Base-by-base conservation (phyloP, 768 basidiomycete genomes). In the Hericium alpestre region DNA sequence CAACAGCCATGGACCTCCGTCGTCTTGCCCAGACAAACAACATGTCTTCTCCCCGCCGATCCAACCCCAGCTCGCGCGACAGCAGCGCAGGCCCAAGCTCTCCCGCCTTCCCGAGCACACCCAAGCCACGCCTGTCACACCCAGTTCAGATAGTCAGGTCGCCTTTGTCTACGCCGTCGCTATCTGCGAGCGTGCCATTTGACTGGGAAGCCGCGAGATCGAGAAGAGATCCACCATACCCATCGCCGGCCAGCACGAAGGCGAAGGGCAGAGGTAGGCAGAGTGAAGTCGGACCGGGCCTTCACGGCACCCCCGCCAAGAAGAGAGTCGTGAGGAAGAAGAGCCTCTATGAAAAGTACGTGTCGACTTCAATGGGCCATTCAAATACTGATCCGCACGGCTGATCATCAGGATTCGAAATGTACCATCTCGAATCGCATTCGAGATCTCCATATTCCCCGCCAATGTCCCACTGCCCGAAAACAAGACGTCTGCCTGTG, bases 191-290 rank as follows among this genome's bases (percentile, higher is more conserved):
- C 7, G 69, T 77, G 9, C 86, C 90, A 0, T 93, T 93, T 64
- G 90, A 93, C 72, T 92, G 90, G 90, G 85, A 87, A 32, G 90
- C 90, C 0, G 90, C 83, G 12, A 76, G 85, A n/a, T 76, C 80
- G 0, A 74, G 79, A 52, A 76, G 76, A 59, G 83, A 87, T 3
- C 80, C 90, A 3, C 90, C 90, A 3, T 92, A 86, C 74, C 75
- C 74, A 2, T 82, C 83, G 0, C 87, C 87, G 2, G 66, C 49
- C 22, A n/a, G 76, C 7, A 70, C 71, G 53, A 74, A 66, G 53
- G 80, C 77, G 66, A 71, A 72, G 43, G 76, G 53, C 43, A 53
- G 65, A 58, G 69, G 72, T 9, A 15, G 27, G 71, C 77, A 67
- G 64, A 75, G 62, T 71, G 69, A 63, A 39, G 37, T 60, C 32